phyloP scores from a whole-genome alignment of 2,329 filamentous ascomycete species.

The Fonsecaea erecta region DNA sequence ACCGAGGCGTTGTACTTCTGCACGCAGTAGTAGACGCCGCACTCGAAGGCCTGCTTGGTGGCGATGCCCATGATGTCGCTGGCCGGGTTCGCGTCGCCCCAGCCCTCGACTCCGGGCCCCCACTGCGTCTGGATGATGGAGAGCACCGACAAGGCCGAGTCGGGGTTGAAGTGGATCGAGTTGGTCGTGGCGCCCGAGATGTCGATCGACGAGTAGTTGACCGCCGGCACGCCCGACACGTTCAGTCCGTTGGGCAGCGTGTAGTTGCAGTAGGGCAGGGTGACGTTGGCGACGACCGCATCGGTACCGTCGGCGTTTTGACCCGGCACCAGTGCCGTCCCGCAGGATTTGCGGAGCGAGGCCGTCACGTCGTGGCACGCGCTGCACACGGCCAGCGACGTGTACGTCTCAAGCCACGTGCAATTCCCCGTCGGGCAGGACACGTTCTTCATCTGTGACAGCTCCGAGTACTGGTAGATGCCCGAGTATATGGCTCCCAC shows the following conservation, averaged over 20 bases:
- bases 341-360: constrained; percentile 5
- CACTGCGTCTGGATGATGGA: constrained; percentile 8
- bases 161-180: constrained; percentile 1
- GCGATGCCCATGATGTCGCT: neutral
- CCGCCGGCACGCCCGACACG: constrained; percentile 2
- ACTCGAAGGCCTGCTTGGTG: constrained; percentile 8
- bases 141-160: constrained; percentile 9
- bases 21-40: constrained; percentile 19
- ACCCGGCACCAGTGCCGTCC: neutral
- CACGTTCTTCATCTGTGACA: constrained; percentile 7
- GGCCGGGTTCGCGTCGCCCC: neutral
- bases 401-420: constrained; percentile 20
- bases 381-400: constrained; percentile 12
- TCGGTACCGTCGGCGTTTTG: neutral
- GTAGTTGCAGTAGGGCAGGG: constrained; percentile 19
- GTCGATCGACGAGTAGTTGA: neutral
- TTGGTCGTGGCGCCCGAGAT: neutral
- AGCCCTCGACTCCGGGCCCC: neutral
- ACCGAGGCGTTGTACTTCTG: constrained; percentile 19
- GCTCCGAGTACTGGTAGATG: constrained; percentile 10
- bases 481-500: constrained; percentile 14
- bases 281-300: neutral
- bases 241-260: constrained; percentile 17
- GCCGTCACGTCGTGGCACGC: constrained; percentile 16
- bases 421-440: constrained; percentile 23